These are phyloP conservation scores for Chenopodium quinoa DNA, from an alignment of 148 eudicot genomes.

Conservation along the genomic window DNA sequence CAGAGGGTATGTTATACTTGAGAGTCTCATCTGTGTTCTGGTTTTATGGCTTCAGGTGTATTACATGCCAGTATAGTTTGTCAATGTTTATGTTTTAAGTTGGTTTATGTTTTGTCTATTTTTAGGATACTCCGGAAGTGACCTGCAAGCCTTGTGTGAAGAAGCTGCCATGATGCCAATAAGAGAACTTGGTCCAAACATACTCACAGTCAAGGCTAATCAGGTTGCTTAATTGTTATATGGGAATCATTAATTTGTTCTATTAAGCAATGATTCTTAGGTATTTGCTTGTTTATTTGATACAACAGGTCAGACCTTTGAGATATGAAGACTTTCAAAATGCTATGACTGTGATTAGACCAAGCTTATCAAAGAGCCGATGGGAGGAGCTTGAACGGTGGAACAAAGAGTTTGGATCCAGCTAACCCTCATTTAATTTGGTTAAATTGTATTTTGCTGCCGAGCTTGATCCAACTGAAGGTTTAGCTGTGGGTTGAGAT, in stretches of 20 bases:
- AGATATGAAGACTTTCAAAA: slow-evolving; percentile 69
- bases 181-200: slow-evolving; percentile 87
- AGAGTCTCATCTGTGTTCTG: background rate
- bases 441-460: slow-evolving; percentile 3
- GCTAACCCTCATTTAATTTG: slow-evolving; percentile 25
- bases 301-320: slow-evolving; percentile 67
- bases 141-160: slow-evolving; percentile 93
- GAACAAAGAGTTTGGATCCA: slow-evolving; percentile 82
- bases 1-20: slow-evolving; percentile 63
- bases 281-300: background rate
- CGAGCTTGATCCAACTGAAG: background rate
- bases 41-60: background rate
- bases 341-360: slow-evolving; percentile 81
- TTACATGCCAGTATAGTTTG: background rate
- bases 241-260: background rate
- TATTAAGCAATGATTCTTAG: background rate
- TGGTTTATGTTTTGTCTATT: slow-evolving; percentile 12
- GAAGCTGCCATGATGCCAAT: slow-evolving; percentile 99
- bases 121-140: slow-evolving; percentile 96
- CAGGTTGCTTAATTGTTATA: slow-evolving; percentile 45
- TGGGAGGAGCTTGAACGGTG: slow-evolving; percentile 95
- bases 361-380: slow-evolving; percentile 80
- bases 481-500: background rate
- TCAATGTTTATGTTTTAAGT: background rate
- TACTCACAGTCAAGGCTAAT: slow-evolving; percentile 76